Percentiles rank a stretch among this genome's conserved stretches.
Conservation (phyloP, 2,329 filamentous ascomycete species). For the Aspergillus sp. region DNA sequence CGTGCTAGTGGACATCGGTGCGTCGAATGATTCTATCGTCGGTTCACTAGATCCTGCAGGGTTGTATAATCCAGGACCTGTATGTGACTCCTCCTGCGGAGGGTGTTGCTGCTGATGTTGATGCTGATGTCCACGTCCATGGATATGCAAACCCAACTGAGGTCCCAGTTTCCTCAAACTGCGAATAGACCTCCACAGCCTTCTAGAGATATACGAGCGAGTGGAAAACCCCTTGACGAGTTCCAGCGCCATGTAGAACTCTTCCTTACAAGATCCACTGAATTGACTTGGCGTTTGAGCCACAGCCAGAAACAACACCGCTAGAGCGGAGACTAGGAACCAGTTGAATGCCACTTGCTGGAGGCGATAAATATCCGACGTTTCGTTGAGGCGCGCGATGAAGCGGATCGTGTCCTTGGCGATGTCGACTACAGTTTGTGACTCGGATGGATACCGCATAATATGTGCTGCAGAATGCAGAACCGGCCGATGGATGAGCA, state of each 20-base stretch:
- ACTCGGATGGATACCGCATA: conserved; percentile 68
- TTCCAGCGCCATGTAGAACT: conserved; percentile 65
- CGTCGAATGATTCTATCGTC: neutral
- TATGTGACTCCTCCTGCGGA: neutral
- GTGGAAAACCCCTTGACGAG: conserved; percentile 61
- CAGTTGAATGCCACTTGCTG: conserved; percentile 66
- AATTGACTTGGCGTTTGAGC: conserved; percentile 62
- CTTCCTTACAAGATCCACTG: conserved; percentile 56
- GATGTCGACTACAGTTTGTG: conserved; percentile 64
- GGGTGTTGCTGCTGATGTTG: conserved; percentile 7
- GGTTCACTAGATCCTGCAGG: neutral
- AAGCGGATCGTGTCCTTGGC: conserved; percentile 65
- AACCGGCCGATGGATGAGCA: conserved; percentile 82
- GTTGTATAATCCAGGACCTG: neutral
- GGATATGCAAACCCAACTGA: conserved; percentile 51
- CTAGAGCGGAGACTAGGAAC: conserved; percentile 62
- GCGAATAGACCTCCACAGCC: conserved; percentile 63
- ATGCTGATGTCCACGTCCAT: conserved; percentile 26
- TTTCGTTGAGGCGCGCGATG: conserved; percentile 59
- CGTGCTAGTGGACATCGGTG: conserved; percentile 44
- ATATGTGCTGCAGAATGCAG: conserved; percentile 75
- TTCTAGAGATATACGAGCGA: conserved; percentile 60
- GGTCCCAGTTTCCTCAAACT: conserved; percentile 61
- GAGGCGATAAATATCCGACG: conserved; percentile 60
- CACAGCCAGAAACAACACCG: conserved; percentile 63